phyloP scores from a whole-genome alignment of 495 filamentous ascomycete genomes.

The Hyaloscypha hepaticicola region DNA sequence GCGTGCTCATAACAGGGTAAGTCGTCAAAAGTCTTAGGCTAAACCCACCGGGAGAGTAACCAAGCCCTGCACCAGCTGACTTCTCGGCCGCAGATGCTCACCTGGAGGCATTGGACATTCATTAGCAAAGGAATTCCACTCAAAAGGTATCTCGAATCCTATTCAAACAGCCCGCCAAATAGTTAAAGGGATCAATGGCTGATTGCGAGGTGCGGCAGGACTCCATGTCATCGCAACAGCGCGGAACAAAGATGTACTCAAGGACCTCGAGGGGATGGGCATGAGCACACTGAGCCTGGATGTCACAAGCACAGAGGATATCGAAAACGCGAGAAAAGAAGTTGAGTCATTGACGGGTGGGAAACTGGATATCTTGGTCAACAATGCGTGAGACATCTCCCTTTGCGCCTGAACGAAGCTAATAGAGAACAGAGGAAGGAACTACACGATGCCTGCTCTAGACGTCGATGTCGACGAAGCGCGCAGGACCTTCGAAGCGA shows the following conservation, averaged over 20 bases:
- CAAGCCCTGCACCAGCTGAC: background rate
- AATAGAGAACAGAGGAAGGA: conserved; percentile 7
- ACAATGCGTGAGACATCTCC: conserved; percentile 55
- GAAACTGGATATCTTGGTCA: conserved; percentile 62
- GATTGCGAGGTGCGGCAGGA: conserved; percentile 33
- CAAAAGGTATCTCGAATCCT: conserved; percentile 30
- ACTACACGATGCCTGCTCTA: conserved; percentile 36
- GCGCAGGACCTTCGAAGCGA: conserved; percentile 48
- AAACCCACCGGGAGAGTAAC: background rate
- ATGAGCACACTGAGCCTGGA: conserved; percentile 49
- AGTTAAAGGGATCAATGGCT: background rate
- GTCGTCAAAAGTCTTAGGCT: background rate
- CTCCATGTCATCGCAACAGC: conserved; percentile 51
- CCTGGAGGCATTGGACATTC: conserved; percentile 54
- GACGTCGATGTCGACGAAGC: conserved; percentile 47
- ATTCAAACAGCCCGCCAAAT: background rate
- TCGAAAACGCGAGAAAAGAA: conserved; percentile 45
- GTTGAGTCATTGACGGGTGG: conserved; percentile 53
- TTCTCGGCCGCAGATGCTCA: conserved; percentile 42
- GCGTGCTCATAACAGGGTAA: conserved; percentile 53
- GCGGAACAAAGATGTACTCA: conserved; percentile 44
- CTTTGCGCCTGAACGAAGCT: background rate
- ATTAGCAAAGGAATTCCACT: conserved; percentile 49
- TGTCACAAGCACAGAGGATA: conserved; percentile 50
- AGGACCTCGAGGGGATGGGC: conserved; percentile 44